phyloP scores from a whole-genome alignment of 352 stramenopile genomes.

The Albugo candida region DNA sequence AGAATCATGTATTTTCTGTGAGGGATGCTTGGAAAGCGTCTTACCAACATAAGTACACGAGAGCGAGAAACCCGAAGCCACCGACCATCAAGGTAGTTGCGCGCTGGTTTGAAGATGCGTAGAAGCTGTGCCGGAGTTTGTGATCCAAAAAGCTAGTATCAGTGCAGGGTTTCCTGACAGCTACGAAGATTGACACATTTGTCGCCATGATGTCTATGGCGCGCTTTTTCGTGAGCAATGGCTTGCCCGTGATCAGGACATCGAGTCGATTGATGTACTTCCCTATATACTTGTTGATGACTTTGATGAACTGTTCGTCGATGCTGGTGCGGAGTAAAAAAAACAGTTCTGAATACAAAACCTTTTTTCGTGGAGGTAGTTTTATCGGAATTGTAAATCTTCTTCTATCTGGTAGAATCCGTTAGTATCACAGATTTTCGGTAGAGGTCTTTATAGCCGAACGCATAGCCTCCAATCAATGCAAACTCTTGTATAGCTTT shows the following conservation, averaged over 20 bases:
- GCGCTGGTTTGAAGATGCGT: slow-evolving; percentile 1
- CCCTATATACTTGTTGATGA: too few species aligned
- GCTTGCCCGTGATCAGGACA: not conserved
- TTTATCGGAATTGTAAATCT: too few species aligned
- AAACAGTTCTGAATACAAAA: too few species aligned
- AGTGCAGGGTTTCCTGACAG: slow-evolving; percentile 1
- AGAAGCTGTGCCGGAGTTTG: slow-evolving; percentile 1
- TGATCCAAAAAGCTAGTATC: not conserved
- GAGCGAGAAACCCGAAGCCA: slow-evolving; percentile 1
- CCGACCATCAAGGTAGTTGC: not conserved
- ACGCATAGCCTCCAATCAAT: too few species aligned
- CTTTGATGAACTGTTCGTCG: too few species aligned
- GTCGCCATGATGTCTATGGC: slow-evolving; percentile 4
- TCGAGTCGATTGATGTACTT: too few species aligned
- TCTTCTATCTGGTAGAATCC: too few species aligned
- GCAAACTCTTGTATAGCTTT: too few species aligned
- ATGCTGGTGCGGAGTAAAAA: too few species aligned
- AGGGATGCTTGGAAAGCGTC: slow-evolving; percentile 7
- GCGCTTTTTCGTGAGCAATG: not conserved
- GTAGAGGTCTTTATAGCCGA: too few species aligned
- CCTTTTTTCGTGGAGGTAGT: too few species aligned
- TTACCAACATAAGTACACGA: slow-evolving; percentile 5
- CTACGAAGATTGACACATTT: slow-evolving; percentile 7
- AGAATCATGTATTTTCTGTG: slow-evolving; percentile 3
- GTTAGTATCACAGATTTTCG: too few species aligned